Evolutionary conservation across 1,284 basidiomycete species (phyloP).

Genomic region (Naganishia liquefaciens): DNA sequence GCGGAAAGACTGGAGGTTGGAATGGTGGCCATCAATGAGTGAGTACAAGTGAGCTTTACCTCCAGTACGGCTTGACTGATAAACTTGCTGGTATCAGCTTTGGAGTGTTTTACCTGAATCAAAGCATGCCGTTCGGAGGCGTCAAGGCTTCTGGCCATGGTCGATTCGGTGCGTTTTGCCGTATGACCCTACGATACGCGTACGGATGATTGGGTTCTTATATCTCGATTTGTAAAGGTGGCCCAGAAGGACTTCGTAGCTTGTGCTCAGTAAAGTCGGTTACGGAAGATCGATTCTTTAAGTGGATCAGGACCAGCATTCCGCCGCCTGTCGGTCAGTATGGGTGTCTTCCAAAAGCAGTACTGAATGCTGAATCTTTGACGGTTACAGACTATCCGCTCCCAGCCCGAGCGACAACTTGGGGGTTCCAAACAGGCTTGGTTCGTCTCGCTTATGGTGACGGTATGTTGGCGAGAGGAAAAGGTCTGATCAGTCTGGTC

Average conservation of each 20-base stretch:
- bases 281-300: constrained; percentile 80
- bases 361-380: constrained; percentile 6
- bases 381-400: constrained; percentile 40
- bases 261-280: constrained; percentile 86
- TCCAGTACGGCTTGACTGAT: not conserved
- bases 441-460: constrained; percentile 73
- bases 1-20: constrained; percentile 81
- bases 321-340: constrained; percentile 56
- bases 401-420: constrained; percentile 49
- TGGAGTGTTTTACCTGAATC: constrained; percentile 84
- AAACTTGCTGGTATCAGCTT: constrained; percentile 56
- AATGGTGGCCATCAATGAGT: constrained; percentile 97
- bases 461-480: constrained; percentile 10
- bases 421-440: constrained; percentile 75
- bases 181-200: not conserved
- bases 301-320: constrained; percentile 77
- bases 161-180: constrained; percentile 67
- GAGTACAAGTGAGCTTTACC: constrained; percentile 61
- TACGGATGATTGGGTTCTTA: constrained; percentile 21
- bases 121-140: constrained; percentile 92
- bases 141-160: constrained; percentile 86
- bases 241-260: constrained; percentile 84
- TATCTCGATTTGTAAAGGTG: constrained; percentile 58
- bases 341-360: constrained; percentile 16
- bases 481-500: constrained; percentile 23